Percentiles rank a stretch among this genome's conserved stretches.
Evolutionary conservation across 2,329 filamentous ascomycete genomes (phyloP).

Genomic region (Hymenoscyphus fraxineus): DNA sequence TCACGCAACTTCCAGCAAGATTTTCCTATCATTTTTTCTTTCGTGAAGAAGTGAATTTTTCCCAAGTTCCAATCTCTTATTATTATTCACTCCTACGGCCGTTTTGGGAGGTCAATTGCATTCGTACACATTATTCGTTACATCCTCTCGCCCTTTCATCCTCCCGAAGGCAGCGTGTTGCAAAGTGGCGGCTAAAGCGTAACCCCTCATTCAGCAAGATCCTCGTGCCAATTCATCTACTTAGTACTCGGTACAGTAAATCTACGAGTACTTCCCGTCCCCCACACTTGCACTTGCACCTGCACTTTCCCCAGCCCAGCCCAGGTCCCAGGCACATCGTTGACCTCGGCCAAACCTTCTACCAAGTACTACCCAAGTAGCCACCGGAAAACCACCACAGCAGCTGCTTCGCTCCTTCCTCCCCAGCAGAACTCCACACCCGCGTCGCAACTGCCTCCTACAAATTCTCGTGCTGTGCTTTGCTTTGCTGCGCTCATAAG

Average conservation of each 20-base stretch:
- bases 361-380: no score
- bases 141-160: conserved; percentile 5
- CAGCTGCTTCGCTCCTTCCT: background rate
- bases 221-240: background rate
- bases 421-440: background rate
- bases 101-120: background rate
- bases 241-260: no score
- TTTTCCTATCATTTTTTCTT: background rate
- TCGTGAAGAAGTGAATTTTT: background rate
- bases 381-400: background rate
- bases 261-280: background rate
- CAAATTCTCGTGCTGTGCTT: background rate
- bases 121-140: background rate
- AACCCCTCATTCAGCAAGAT: background rate
- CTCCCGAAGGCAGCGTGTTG: background rate
- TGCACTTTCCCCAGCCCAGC: background rate
- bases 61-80: background rate
- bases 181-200: background rate
- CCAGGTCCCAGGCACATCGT: background rate
- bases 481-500: background rate
- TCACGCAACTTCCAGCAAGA: background rate
- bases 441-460: background rate
- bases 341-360: background rate
- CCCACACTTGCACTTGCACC: background rate
- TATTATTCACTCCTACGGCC: background rate